phyloP scores from a whole-genome alignment of 768 basidiomycete species.

The Polyporus arcularius region DNA sequence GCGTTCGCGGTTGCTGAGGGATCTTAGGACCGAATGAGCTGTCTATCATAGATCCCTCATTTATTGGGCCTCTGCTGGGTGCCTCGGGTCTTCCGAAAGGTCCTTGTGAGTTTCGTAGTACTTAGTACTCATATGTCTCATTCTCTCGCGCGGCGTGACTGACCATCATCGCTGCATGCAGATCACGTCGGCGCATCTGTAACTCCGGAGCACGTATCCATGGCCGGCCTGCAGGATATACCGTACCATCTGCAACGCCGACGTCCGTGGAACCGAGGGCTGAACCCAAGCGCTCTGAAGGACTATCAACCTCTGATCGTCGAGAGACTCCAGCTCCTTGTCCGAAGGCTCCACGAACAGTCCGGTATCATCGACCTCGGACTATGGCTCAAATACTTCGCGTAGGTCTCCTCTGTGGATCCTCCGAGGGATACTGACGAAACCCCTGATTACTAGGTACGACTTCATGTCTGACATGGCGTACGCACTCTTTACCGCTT shows the following conservation, averaged over 20 bases:
- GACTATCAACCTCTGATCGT: constrained; percentile 46
- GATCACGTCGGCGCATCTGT: neutral
- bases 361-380: constrained; percentile 32
- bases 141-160: constrained; percentile 27
- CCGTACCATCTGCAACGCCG: constrained; percentile 47
- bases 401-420: no score
- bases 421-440: no score
- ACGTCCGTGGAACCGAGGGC: constrained; percentile 50
- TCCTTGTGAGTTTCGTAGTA: constrained; percentile 32
- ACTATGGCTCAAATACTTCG: constrained; percentile 41
- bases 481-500: constrained; percentile 16
- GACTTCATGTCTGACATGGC: constrained; percentile 47
- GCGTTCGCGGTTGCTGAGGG: neutral
- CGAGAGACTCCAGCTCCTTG: constrained; percentile 40
- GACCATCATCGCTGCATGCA: neutral
- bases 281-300: constrained; percentile 47
- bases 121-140: no score
- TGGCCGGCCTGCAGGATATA: constrained; percentile 10
- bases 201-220: neutral
- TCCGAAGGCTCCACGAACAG: constrained; percentile 34
- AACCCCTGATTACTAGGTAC: no score
- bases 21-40: constrained; percentile 48
- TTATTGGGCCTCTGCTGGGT: constrained; percentile 32
- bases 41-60: constrained; percentile 37
- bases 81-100: constrained; percentile 44